Base-by-base conservation (phyloP, 352 stramenopile species). In the Globisporangium lucens region DNA sequence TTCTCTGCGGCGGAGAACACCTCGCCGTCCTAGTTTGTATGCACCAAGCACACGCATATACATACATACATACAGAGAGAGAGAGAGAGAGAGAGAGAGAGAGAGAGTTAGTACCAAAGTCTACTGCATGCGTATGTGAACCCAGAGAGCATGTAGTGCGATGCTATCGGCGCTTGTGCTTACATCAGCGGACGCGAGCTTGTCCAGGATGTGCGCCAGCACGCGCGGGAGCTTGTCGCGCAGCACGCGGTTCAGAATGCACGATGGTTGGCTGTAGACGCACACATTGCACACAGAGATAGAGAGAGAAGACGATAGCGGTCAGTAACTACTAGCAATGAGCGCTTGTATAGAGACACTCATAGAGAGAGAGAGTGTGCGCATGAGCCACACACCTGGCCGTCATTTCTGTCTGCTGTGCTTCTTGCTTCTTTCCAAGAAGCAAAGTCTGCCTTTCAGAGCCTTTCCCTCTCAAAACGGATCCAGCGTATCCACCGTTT, bases 131-230 rank as follows among this genome's bases (percentile, higher is more conserved):
- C 6, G 4, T 17, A 49, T 10, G 0, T 22, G 22, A 22, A 5
- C 15, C 4, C 43, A 49, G 43, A 22, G 15, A 9, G 5, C 13
- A 15, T 15, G 36, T 4, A 3, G 43, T 8, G 24, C 12, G n/a
- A 30, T 15, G 47, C 5, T 47, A 20, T n/a, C 15, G 41, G 15
- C 41, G 15, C 41, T 1, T n/a, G 7, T 47, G 33, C 41, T 20
- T 69, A 88, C 82, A 64, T 75, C 69, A 2, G 61, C 33, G 9
- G 58, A 33, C 24, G 72, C 68, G 63, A 86, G 80, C 60, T 83
- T 83, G 53, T 85, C 79, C 46, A 91, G 67, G 57, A 91, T 76
- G 61, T 85, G 78, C 38, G 71, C 53, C 29, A 91, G 67, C 59
- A 91, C 68, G 41, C 84, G 81, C 27, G 66, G 63, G 52, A 91